These are phyloP conservation scores for Pseudopediastrum boryanum DNA, from an alignment of 139 green algal species.

Conservation along the genomic window DNA sequence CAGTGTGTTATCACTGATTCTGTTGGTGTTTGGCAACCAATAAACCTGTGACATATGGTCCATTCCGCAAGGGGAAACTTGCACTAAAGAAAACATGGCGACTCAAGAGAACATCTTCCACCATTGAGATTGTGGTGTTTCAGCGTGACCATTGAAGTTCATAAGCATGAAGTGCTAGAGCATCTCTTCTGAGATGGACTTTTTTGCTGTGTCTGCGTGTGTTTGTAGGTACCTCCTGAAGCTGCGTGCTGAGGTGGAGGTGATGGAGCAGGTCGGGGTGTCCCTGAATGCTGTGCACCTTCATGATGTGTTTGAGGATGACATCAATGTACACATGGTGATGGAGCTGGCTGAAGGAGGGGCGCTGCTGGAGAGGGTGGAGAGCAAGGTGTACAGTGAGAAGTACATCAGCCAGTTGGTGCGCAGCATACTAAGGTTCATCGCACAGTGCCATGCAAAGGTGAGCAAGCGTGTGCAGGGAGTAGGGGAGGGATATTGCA, in stretches of 20 bases:
- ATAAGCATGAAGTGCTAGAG: no score
- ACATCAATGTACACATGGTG: constrained; percentile 79
- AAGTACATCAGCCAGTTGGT: constrained; percentile 55
- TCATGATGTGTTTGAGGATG: constrained; percentile 55
- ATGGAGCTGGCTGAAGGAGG: constrained; percentile 92
- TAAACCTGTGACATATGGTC: no score
- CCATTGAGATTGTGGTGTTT: no score
- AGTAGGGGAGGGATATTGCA: constrained; percentile 70
- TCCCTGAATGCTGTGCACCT: constrained; percentile 41
- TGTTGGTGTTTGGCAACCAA: no score
- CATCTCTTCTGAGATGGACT: no score
- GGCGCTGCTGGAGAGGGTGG: constrained; percentile 67
- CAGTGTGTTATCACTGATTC: no score
- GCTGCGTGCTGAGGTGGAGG: constrained; percentile 90
- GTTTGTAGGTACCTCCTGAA: constrained; percentile 89
- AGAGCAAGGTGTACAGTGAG: constrained; percentile 61
- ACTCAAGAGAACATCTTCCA: no score
- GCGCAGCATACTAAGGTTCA: constrained; percentile 71
- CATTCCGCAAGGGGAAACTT: no score
- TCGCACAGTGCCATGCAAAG: constrained; percentile 91
- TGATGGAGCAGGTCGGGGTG: constrained; percentile 90
- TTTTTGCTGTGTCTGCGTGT: no score
- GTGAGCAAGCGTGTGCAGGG: no score
- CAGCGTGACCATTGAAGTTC: no score
- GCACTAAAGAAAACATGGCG: no score